These are phyloP conservation scores for Oxalis stricta DNA, from an alignment of 441 rosid genomes.

Conservation along the genomic window DNA sequence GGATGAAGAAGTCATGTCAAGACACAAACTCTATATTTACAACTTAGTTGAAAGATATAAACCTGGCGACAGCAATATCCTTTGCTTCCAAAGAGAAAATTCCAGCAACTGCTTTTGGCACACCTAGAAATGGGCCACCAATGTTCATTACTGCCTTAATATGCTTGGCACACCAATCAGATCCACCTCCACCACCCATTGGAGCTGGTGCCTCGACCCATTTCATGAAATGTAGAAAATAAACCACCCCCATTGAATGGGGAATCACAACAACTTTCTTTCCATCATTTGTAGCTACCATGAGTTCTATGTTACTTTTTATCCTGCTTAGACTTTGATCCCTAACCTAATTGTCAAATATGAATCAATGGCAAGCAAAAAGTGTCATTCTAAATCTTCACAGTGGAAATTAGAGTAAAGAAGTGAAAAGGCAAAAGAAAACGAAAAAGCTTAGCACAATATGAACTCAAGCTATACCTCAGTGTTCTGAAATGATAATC, in stretches of 20 bases:
- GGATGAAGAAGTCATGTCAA: neutral
- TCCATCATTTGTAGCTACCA: slow-evolving; percentile 35
- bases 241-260: slow-evolving; percentile 38
- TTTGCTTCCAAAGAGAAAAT: slow-evolving; percentile 31
- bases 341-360: slow-evolving; percentile 23
- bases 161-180: slow-evolving; percentile 40
- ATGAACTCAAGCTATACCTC: slow-evolving; percentile 18
- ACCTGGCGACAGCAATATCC: slow-evolving; percentile 41
- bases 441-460: neutral
- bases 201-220: slow-evolving; percentile 48
- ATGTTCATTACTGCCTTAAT: slow-evolving; percentile 33
- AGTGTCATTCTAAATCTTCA: no score
- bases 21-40: neutral
- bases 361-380: neutral
- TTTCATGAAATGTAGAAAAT: slow-evolving; percentile 45
- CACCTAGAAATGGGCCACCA: slow-evolving; percentile 37
- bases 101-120: slow-evolving; percentile 28
- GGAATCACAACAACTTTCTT: slow-evolving; percentile 35
- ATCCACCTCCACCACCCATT: slow-evolving; percentile 36
- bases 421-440: neutral
- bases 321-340: slow-evolving; percentile 30
- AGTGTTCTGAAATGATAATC: slow-evolving; percentile 37
- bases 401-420: no score
- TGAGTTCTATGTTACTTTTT: slow-evolving; percentile 31
- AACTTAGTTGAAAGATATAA: neutral